Conservation (phyloP, 768 basidiomycete species). For the Leucocoprinus sp. region DNA sequence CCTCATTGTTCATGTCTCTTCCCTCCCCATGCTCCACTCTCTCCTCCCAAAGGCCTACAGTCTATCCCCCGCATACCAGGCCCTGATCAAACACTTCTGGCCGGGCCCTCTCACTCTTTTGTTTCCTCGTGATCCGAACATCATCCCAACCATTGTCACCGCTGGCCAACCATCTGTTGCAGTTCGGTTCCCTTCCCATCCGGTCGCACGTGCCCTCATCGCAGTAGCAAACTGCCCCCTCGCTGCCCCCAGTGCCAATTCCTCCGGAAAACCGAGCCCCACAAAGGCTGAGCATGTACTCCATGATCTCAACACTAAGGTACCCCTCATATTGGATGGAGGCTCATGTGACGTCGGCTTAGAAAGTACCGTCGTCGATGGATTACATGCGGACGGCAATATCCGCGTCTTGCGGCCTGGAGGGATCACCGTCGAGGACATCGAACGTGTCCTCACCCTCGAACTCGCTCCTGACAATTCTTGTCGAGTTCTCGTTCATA, state of each 20-base stretch:
- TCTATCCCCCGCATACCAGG: conserved; percentile 57
- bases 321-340: conserved; percentile 83
- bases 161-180: conserved; percentile 78
- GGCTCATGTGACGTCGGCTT: conserved; percentile 84
- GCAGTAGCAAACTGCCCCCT: conserved; percentile 64
- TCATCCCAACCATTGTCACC: conserved; percentile 70
- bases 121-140: conserved; percentile 61
- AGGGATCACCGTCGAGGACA: conserved; percentile 85
- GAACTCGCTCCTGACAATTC: conserved; percentile 21
- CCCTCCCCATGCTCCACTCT: conserved; percentile 66
- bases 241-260: conserved; percentile 93
- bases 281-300: conserved; percentile 82
- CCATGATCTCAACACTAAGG: conserved; percentile 67
- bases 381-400: conserved; percentile 62
- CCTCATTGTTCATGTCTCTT: conserved; percentile 93
- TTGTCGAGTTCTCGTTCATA: conserved; percentile 72
- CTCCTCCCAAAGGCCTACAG: conserved; percentile 62
- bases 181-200: conserved; percentile 91
- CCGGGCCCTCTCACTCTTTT: conserved; percentile 90
- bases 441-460: conserved; percentile 50
- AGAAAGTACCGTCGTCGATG: conserved; percentile 95
- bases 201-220: conserved; percentile 86
- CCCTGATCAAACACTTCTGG: conserved; percentile 83
- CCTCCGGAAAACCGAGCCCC: conserved; percentile 90
- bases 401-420: conserved; percentile 86